Evolutionary conservation across 805 yeast genomes (phyloP), one percentile per base, ranked within the genome.

Genomic region (Suhomyces xylopsoci): DNA sequence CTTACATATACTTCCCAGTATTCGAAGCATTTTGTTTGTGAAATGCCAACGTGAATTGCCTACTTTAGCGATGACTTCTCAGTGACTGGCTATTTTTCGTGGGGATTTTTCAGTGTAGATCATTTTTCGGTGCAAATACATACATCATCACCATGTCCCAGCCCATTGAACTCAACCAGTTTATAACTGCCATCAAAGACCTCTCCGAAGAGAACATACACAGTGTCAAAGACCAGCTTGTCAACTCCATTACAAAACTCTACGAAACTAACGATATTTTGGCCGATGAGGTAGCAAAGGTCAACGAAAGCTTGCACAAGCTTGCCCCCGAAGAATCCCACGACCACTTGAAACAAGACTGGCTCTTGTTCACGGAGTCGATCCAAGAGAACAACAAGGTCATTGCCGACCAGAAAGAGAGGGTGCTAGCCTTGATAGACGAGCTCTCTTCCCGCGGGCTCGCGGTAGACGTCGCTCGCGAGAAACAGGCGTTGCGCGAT

Each of bases 301-400:
- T 60, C 19, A 53, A 55, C 19, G 41, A 24, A 36, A 52, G 50
- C 32, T 45, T 54, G 17, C 49, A 57, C 57, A 42, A 60, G 65
- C 45, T 59, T 47, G 3, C 41, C 15, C 54, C 50, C 22, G 58
- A 44, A 3, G 55, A 49, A n/a, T 53, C 51, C 40, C 60, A 55
- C 36, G 64, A 63, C 20, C 74, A 67, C 17, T 70, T 71, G 19
- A 70, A 68, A 4, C 73, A 72, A 10, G 90, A 85, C 60, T 61
- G 71, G n/a, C 64, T 68, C 14, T 61, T 87, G 14, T 86, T 80
- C 65, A 63, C 59, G 5, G 86, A 81, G n/a, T 76, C 85, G 8
- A 73, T 84, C 15, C 59, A 62, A 7, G 92, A 86, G 57, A 87
- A 87, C 63, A 66, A 71, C 10, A 62, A 64, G 2, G 87, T 85